These are phyloP conservation scores for Rugonectria rugulosa DNA, from an alignment of 2,329 filamentous ascomycete species.

Conservation along the genomic window DNA sequence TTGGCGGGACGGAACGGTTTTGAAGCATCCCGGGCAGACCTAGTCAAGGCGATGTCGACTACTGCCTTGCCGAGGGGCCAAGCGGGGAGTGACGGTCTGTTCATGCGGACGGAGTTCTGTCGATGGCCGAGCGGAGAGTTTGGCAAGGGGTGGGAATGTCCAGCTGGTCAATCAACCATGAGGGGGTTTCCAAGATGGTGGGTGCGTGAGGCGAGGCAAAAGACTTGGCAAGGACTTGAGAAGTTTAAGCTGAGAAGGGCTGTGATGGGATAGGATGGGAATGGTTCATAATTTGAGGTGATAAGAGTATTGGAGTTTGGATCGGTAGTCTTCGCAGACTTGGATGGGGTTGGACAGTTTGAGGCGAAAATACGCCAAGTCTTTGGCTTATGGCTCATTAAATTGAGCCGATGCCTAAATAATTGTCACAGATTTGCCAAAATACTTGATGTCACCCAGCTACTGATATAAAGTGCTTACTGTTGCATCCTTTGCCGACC, in stretches of 20 bases:
- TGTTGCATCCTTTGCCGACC: too few relatives aligned
- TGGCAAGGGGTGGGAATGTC: conserved; percentile 19
- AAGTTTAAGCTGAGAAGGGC: too few relatives aligned
- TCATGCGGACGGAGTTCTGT: conserved; percentile 1
- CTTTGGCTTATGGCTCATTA: too few relatives aligned
- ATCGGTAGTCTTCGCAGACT: too few relatives aligned
- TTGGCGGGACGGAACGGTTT: conserved; percentile 11
- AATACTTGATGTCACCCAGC: too few relatives aligned
- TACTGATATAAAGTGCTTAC: too few relatives aligned
- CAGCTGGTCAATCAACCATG: conserved; percentile 24
- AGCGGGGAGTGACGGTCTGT: conserved; percentile 22
- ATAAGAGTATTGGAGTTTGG: conserved; percentile 18
- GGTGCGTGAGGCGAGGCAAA: conserved; percentile 12
- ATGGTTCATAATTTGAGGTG: conserved; percentile 18
- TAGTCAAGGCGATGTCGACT: conserved; percentile 16
- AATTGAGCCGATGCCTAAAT: too few relatives aligned
- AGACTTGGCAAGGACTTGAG: too few relatives aligned
- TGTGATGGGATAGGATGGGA: background rate
- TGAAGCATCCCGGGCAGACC: conserved; percentile 14
- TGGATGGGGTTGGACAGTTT: too few relatives aligned
- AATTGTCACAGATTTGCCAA: too few relatives aligned
- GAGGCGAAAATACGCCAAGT: too few relatives aligned
- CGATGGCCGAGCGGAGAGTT: conserved; percentile 10
- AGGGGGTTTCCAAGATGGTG: background rate
- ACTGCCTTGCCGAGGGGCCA: conserved; percentile 17